Evolutionary conservation across 148 eudicot species (phyloP).

Genomic region (Simmondsia chinensis): DNA sequence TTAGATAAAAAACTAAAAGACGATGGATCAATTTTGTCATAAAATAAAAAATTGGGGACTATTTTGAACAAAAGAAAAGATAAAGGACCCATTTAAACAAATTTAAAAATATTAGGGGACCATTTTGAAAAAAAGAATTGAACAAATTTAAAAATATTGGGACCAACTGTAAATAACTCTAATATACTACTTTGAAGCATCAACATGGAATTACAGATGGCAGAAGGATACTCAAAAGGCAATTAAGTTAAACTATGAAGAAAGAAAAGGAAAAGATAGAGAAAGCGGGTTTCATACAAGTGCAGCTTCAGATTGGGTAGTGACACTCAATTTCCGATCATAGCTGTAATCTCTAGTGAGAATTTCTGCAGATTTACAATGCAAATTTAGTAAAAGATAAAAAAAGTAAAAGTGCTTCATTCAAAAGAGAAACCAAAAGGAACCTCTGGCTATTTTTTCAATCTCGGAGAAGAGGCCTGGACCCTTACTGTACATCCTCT

Average conservation of each 20-base stretch:
- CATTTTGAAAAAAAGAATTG: too few species aligned
- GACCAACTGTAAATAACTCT: too few species aligned
- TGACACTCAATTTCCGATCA: slow-evolving; percentile 18
- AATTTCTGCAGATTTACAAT: slow-evolving; percentile 16
- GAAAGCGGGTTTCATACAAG: slow-evolving; percentile 14
- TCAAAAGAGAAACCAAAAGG: not conserved
- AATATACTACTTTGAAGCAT: too few species aligned
- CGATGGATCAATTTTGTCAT: too few species aligned
- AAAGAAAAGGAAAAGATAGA: not conserved
- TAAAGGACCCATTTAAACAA: too few species aligned
- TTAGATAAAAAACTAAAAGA: too few species aligned
- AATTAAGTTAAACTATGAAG: not conserved
- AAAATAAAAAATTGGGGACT: too few species aligned
- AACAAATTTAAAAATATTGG: too few species aligned
- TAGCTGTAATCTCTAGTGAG: slow-evolving; percentile 18
- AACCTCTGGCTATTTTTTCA: slow-evolving; percentile 20
- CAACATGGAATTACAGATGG: not conserved
- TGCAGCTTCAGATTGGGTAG: slow-evolving; percentile 14
- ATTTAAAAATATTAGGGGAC: too few species aligned
- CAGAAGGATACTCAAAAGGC: slow-evolving; percentile 2
- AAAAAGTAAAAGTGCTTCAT: not conserved
- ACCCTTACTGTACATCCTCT: slow-evolving; percentile 7
- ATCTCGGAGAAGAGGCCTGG: slow-evolving; percentile 20
- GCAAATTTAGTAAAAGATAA: not conserved
- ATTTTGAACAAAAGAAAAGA: too few species aligned